Evolutionary conservation across 2,329 filamentous ascomycete genomes (phyloP), one percentile per base, ranked within the genome.

Genomic region (Penicillium hordei): DNA sequence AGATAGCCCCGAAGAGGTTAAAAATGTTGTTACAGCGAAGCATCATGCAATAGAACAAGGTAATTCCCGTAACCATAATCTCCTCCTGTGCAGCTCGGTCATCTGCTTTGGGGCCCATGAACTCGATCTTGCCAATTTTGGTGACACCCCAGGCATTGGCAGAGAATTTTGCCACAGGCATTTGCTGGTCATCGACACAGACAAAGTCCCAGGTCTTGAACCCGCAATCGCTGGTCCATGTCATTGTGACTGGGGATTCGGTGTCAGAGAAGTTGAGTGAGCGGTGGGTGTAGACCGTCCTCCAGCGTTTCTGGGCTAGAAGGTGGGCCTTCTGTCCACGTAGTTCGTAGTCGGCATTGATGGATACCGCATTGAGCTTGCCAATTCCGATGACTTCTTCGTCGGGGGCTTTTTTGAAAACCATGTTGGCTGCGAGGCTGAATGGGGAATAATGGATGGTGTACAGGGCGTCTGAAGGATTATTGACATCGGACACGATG

Each of bases 131-230:
- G 5, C 65, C 70, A 9, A 70, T 21, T 33, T 69, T 69, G 45
- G 63, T 68, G 33, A 70, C 0, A 2, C 49, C 63, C 68, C 68
- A 70, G 8, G 62, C 25, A 25, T 68, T 67, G 9, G 62, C 60
- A 15, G 62, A 59, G 52, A 68, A 69, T 48, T 63, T 66, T 12
- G 70, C 70, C 19, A 73, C 61, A 17, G 71, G 68, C 42, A 64
- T 57, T 50, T 69, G 59, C 2, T 68, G 49, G 42, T 71, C 68
- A 46, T 71, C 67, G 4, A 67, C 52, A 40, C 68, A 72, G 43
- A 73, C 48, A 59, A 72, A 72, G 53, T 73, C 68, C 69, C 70
- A 73, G 6, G 46, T 66, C 53, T 66, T 71, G 40, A 70, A 65
- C 12, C 62, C 60, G 9, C 52, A 59, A 29, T 63, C 58, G 29